Evolutionary conservation across 129 eudicot species (phyloP), one percentile per base, ranked within the genome.

Genomic region (Gnaphalium uliginosum): DNA sequence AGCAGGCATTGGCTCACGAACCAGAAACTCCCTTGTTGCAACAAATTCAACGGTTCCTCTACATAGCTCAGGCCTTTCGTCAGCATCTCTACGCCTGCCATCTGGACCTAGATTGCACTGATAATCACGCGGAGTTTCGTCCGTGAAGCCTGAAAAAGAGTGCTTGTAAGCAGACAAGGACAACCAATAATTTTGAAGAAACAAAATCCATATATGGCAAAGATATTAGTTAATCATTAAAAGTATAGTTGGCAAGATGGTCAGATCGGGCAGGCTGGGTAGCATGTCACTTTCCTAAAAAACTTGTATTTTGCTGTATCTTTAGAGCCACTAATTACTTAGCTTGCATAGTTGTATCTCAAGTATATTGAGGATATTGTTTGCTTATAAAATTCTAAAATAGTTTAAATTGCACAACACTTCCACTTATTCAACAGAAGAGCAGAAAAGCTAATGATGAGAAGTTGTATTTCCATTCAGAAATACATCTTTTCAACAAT

Each of bases 61-160:
- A 83, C 96, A 90, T 70, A 93, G 79, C 79, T 93, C 98, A 69
- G 98, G 97, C 75, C 98, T 83, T 83, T 90, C 98, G 81, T 93
- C 97, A 64, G 96, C 98, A 86, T 93, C 98, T 83, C 98, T 93
- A 37, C 97, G 89, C 78, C 97, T 89, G 30, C 98, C 98, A 83
- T 93, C 96, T 21, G 96, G 97, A 37, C 93, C 98, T 65, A 93
- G 74, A 79, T 93, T 93, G 89, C 98, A 90, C 57, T 90, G 97
- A 84, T 93, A 93, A 72, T 93, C 98, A 73, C 89, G 96, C 6
- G 97, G 98, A 21, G 98, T 90, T 78, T 88, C 98, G 86, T 93
- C 96, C 1, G 98, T 88, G 76, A 81, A 87, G 41, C 98, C 98
- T 90, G 69, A 14, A 76, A 84, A 65, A 81, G 32, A 37, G 66